phyloP scores from a whole-genome alignment of 139 green algal genomes.

The Edaphochlamys debaryana region DNA sequence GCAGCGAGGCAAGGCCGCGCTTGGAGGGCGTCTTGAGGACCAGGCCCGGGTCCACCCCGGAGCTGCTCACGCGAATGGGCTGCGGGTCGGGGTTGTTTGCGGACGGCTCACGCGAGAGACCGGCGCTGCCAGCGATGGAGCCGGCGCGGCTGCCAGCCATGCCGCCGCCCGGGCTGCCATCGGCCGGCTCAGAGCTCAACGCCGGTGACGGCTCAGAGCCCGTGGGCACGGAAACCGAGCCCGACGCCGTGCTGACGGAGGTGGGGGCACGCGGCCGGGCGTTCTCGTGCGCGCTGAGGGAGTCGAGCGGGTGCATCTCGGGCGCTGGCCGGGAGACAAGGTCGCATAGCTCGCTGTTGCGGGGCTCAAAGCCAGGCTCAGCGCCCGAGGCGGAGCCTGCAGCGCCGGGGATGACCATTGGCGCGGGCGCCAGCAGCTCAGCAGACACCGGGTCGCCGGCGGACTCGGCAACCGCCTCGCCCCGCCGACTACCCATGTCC shows the following conservation, averaged over 20 bases:
- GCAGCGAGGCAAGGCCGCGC: not conserved
- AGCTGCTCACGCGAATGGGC: not conserved
- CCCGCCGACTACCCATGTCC: not conserved
- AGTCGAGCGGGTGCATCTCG: not conserved
- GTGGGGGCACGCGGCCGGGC: no score
- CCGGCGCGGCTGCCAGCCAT: not conserved
- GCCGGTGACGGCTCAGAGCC: not conserved
- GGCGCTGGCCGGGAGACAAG: not conserved
- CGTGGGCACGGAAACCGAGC: not conserved
- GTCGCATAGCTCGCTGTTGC: no score
- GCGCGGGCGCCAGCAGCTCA: not conserved
- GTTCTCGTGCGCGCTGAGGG: not conserved
- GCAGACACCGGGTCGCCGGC: not conserved
- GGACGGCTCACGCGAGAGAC: not conserved
- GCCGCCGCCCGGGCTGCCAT: not conserved
- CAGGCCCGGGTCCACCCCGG: not conserved
- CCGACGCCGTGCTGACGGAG: not conserved
- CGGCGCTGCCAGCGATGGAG: not conserved
- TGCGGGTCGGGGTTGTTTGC: not conserved
- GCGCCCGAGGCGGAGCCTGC: not conserved
- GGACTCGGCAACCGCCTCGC: slow-evolving; percentile 6
- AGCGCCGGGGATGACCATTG: not conserved
- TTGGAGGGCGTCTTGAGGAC: not conserved
- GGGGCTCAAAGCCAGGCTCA: not conserved
- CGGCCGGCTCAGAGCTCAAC: no score